A percentile compares a stretch with the other conserved stretches of the same genome.
Evolutionary conservation across 257 asterid genomes (phyloP).

Genomic region (Nicotiana knightiana): DNA sequence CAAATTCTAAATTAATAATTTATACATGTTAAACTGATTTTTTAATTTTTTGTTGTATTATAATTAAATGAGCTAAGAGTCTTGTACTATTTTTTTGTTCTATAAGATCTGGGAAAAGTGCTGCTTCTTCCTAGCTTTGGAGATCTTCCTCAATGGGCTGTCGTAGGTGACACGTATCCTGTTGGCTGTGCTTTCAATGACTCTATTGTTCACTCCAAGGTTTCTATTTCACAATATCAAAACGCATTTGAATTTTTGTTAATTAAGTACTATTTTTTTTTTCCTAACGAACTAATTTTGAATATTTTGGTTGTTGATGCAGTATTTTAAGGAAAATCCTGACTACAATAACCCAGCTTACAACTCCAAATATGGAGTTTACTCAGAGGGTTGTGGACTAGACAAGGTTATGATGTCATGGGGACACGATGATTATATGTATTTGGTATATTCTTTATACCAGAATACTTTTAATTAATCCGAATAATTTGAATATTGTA

Average conservation of each 20-base stretch:
- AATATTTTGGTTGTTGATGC: constrained; percentile 2
- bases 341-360: constrained; percentile 48
- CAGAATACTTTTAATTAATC: neutral
- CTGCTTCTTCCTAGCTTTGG: constrained; percentile 75
- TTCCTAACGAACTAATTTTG: neutral
- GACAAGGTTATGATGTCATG: constrained; percentile 80
- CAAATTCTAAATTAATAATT: too few species aligned
- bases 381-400: constrained; percentile 65
- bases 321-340: constrained; percentile 67
- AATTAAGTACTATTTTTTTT: neutral
- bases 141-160: constrained; percentile 94
- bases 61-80: neutral
- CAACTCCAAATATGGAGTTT: constrained; percentile 59
- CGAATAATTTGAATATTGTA: neutral
- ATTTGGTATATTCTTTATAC: constrained; percentile 40
- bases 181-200: constrained; percentile 87
- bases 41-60: neutral
- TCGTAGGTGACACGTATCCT: constrained; percentile 87
- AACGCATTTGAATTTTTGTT: neutral
- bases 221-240: neutral
- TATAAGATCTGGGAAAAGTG: constrained; percentile 79
- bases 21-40: too few species aligned
- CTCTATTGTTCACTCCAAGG: constrained; percentile 73
- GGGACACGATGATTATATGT: constrained; percentile 96
- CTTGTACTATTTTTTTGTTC: neutral